A percentile compares a stretch with the other conserved stretches of the same genome.
Conservation (phyloP, 306 rosid species). For the Myrica gale region DNA sequence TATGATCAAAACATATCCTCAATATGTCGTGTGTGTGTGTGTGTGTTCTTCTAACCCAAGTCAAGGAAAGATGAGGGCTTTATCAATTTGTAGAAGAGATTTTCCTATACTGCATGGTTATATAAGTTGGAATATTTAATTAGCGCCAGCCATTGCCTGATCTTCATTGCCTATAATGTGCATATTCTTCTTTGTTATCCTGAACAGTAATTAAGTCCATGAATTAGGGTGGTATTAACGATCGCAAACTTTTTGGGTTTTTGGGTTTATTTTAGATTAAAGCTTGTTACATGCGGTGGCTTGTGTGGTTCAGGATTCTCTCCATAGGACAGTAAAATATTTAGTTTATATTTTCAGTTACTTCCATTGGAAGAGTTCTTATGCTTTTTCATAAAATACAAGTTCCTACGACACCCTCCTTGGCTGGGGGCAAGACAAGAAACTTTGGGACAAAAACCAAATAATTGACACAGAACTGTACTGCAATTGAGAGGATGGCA, state of each 20-base stretch:
- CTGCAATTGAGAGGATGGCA: not conserved
- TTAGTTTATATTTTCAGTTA: too few relatives aligned
- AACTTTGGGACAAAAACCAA: too few relatives aligned
- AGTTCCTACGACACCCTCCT: not conserved
- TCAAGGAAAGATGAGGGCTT: not conserved
- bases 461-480: too few relatives aligned
- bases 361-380: too few relatives aligned
- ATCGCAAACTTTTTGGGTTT: not conserved
- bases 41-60: not conserved
- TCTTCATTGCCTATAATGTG: not conserved
- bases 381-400: not conserved
- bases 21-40: not conserved
- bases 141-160: not conserved
- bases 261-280: not conserved
- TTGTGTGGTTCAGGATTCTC: not conserved
- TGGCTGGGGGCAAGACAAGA: too few relatives aligned
- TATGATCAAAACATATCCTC: not conserved
- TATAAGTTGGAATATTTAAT: not conserved
- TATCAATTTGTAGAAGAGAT: not conserved
- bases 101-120: not conserved
- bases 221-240: not conserved
- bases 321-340: not conserved
- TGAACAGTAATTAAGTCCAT: not conserved
- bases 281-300: not conserved
- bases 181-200: not conserved